Conservation (phyloP, 1,284 basidiomycete species). For the Boletus sp. region DNA sequence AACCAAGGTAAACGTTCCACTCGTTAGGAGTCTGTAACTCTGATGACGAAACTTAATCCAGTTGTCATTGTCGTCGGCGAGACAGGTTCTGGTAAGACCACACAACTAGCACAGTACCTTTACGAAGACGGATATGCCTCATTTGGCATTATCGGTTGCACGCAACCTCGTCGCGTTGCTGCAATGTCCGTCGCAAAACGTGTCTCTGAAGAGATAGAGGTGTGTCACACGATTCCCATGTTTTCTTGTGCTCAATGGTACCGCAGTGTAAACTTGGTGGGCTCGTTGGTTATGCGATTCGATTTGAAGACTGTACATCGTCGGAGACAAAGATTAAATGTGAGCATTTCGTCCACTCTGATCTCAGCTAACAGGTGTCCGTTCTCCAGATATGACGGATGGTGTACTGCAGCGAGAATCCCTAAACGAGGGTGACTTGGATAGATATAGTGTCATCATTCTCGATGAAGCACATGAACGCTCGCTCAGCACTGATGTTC, state of each 20-base stretch:
- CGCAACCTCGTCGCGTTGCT: conserved; percentile 95
- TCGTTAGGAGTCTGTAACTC: neutral
- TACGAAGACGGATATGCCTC: conserved; percentile 95
- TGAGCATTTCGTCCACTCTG: conserved; percentile 37
- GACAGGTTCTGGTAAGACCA: conserved; percentile 95
- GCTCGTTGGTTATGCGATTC: conserved; percentile 94
- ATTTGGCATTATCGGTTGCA: conserved; percentile 91
- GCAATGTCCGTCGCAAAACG: conserved; percentile 99
- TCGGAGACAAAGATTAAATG: conserved; percentile 95
- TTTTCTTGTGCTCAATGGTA: conserved; percentile 2
- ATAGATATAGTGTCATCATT: conserved; percentile 94
- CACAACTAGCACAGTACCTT: conserved; percentile 88
- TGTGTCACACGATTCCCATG: conserved; percentile 31
- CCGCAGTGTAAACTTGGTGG: conserved; percentile 79
- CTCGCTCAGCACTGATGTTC: conserved; percentile 92
- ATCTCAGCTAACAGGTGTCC: conserved; percentile 2
- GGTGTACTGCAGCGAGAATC: conserved; percentile 96
- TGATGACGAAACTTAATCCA: conserved; percentile 28
- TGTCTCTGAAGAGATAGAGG: conserved; percentile 95
- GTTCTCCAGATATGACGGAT: conserved; percentile 86
- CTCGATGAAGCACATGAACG: conserved; percentile 98
- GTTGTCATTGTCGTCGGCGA: conserved; percentile 95
- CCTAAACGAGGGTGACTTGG: conserved; percentile 93
- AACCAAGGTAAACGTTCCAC: conserved; percentile 73
- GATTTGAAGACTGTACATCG: conserved; percentile 96